Evolutionary conservation across 2,329 filamentous ascomycete species (phyloP), one percentile per base, ranked within the genome.

Genomic region (Tolypocladium nubicola): DNA sequence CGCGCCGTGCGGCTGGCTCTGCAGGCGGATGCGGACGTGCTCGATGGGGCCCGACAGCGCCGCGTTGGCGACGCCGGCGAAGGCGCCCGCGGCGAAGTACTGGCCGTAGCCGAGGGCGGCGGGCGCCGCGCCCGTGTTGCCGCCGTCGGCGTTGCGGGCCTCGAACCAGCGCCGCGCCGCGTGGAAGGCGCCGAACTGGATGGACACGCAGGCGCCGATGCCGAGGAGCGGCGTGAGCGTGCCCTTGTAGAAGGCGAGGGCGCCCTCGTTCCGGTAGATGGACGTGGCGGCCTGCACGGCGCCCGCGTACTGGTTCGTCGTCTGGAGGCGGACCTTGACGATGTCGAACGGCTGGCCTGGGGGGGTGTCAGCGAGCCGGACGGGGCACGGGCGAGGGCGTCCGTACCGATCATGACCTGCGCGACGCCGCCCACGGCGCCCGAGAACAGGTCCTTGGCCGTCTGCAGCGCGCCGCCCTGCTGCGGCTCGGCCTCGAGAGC

Each of bases 171-270:
- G 89, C 59, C 90, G 89, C 10, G 93, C 92, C 68, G 88, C 87
- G 79, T 97, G 91, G 80, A 97, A 99, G 66, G 89, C 94, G 61
- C 92, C 94, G 73, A 99, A 99, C 78, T 99, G 94, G 66, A 99
- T 88, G n/a, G 91, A 97, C 52, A 94, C 92, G 72, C 94, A 99
- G 64, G 94, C 94, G 65, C 94, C 94, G 69, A 99, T 97, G 64
- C 94, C 94, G 58, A 99, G 83, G 57, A 99, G 80, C 0, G 94
- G 94, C 6, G 94, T 97, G 57, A 99, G 79, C 0, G 94, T 97
- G 67, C 94, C 94, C 76, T 99, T 99, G 84, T 99, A 99, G 79
- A 99, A 99, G 58, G 94, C 94, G 14, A 89, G 76, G 2, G 91
- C 80, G 1, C 94, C 94, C 73, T 99, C 94, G 67, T 90, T 87